Evolutionary conservation across 345 rosid genomes (phyloP).

Genomic region (Odontarrhena argentea): DNA sequence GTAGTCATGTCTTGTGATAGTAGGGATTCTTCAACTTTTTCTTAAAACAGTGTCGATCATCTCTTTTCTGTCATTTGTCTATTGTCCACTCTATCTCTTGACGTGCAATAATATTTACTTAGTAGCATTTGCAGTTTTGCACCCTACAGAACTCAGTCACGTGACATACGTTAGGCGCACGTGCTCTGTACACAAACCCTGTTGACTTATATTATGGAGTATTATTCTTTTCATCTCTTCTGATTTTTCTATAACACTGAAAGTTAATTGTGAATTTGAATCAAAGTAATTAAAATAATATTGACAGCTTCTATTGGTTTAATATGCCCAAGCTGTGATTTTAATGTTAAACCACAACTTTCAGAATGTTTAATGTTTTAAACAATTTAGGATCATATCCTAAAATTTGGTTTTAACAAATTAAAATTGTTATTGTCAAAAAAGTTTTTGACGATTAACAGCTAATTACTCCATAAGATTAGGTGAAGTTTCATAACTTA

Average conservation of each 20-base stretch:
- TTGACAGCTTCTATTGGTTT: background rate
- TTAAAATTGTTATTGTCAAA: too few relatives aligned
- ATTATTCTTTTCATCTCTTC: background rate
- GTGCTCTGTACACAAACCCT: conserved; percentile 17
- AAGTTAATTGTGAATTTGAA: background rate
- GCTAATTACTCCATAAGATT: too few relatives aligned
- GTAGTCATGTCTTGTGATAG: conserved; percentile 34
- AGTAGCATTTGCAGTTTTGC: background rate
- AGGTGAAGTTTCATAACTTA: too few relatives aligned
- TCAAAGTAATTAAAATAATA: background rate
- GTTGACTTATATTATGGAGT: background rate
- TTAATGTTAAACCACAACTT: background rate
- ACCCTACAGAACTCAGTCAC: conserved; percentile 19
- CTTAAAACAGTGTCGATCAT: conserved; percentile 6
- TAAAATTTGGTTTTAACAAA: background rate
- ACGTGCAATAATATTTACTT: background rate
- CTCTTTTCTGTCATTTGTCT: conserved; percentile 28
- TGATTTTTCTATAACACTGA: background rate
- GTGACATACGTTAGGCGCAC: conserved; percentile 25
- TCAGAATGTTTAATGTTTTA: conserved; percentile 6
- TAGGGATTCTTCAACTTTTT: conserved; percentile 22
- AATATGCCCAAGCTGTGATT: background rate
- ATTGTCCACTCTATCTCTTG: conserved; percentile 26
- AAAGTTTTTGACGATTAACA: too few relatives aligned
- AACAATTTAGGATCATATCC: background rate